Evolutionary conservation across 768 basidiomycete species (phyloP).

Genomic region (Psilocybe sp.): DNA sequence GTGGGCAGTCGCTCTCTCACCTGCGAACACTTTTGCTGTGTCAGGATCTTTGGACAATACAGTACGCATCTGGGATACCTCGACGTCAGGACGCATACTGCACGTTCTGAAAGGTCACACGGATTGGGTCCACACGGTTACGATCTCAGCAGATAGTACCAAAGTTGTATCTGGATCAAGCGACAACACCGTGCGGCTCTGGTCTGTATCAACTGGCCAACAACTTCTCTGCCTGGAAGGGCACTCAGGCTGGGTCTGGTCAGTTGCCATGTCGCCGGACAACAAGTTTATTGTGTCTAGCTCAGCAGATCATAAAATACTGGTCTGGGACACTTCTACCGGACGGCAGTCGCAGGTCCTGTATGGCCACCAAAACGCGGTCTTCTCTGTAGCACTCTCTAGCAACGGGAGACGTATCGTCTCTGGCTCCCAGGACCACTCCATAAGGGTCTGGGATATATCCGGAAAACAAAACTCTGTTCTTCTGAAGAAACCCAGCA

Average conservation of each 20-base stretch:
- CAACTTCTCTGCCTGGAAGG: neutral
- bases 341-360: neutral
- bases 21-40: constrained; percentile 7
- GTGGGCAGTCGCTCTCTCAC: constrained; percentile 1
- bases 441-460: constrained; percentile 1
- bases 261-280: constrained; percentile 5
- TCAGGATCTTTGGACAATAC: constrained; percentile 1
- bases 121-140: constrained; percentile 11
- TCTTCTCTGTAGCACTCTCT: constrained; percentile 1
- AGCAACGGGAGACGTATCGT: neutral
- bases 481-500: too few species aligned
- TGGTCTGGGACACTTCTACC: neutral
- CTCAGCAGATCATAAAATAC: neutral
- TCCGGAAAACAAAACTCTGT: neutral
- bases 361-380: neutral
- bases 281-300: neutral
- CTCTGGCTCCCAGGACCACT: neutral
- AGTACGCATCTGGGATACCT: constrained; percentile 1
- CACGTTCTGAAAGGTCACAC: constrained; percentile 1
- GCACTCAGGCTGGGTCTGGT: neutral
- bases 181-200: constrained; percentile 32
- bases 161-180: constrained; percentile 33
- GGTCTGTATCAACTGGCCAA: constrained; percentile 20
- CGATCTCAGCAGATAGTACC: constrained; percentile 17
- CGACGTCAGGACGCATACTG: neutral